Evolutionary conservation across 768 basidiomycete genomes (phyloP).

Genomic region (Leucocoprinus leucothites): DNA sequence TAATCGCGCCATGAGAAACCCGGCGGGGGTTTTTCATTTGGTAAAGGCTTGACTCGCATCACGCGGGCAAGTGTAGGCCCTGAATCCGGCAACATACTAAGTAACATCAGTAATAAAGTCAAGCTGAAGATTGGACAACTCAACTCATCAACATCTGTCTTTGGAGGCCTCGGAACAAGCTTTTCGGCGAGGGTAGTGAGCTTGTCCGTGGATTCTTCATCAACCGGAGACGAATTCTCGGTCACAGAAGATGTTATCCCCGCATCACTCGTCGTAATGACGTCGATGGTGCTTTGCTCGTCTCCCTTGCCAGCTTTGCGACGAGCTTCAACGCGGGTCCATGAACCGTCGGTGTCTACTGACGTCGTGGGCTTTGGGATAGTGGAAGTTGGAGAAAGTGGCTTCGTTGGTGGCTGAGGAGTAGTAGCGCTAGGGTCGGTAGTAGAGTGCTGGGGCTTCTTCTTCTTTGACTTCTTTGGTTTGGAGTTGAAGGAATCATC

Average conservation of each 20-base stretch:
- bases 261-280: conserved; percentile 46
- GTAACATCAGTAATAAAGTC: conserved; percentile 2
- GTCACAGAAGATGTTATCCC: conserved; percentile 47
- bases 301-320: conserved; percentile 22
- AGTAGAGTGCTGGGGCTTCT: neutral
- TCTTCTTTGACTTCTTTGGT: conserved; percentile 14
- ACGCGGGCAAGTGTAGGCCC: conserved; percentile 57
- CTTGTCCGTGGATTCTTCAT: conserved; percentile 25
- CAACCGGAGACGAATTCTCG: conserved; percentile 35
- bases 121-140: neutral
- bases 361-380: conserved; percentile 32
- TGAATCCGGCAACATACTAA: conserved; percentile 60
- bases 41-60: conserved; percentile 59
- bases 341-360: conserved; percentile 56
- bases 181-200: conserved; percentile 56
- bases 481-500: conserved; percentile 7
- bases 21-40: conserved; percentile 55
- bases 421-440: neutral
- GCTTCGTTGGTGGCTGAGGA: neutral
- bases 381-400: neutral
- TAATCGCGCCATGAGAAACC: conserved; percentile 80
- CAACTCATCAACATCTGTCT: conserved; percentile 67
- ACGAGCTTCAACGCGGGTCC: conserved; percentile 69
- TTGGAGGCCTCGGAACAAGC: conserved; percentile 59
- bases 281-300: conserved; percentile 27